Percentiles rank a stretch among this genome's conserved stretches.
phyloP scores from a whole-genome alignment of 495 filamentous ascomycete species.

The Lasiosphaeria miniovina region DNA sequence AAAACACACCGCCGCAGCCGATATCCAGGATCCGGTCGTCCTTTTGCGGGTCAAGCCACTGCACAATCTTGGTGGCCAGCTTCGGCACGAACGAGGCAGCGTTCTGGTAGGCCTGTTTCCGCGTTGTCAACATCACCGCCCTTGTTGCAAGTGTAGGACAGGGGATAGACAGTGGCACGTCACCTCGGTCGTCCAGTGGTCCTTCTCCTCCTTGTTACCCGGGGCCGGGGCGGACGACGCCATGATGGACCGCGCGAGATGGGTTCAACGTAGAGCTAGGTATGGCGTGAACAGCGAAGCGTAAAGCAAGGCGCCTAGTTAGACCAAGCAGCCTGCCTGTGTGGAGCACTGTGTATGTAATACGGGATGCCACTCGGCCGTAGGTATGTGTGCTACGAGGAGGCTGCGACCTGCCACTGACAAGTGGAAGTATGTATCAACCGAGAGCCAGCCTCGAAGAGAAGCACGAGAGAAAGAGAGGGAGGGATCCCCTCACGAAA shows the following conservation, averaged over 20 bases:
- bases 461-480: no score
- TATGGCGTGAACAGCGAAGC: no score
- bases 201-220: slow-evolving; percentile 26
- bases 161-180: slow-evolving; percentile 7
- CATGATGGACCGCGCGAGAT: slow-evolving; percentile 20
- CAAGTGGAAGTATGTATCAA: no score
- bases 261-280: no score
- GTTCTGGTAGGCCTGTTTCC: slow-evolving; percentile 54
- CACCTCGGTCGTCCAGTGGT: slow-evolving; percentile 61
- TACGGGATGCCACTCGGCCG: no score
- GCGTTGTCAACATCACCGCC: background rate
- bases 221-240: slow-evolving; percentile 6
- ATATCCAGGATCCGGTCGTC: slow-evolving; percentile 67
- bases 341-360: no score
- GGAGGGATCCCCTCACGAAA: no score
- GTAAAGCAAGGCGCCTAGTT: no score
- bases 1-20: slow-evolving; percentile 63
- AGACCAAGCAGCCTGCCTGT: no score
- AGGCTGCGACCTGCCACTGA: no score
- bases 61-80: slow-evolving; percentile 61
- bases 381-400: no score
- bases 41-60: slow-evolving; percentile 59
- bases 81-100: slow-evolving; percentile 72
- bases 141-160: background rate
- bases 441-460: no score